Percentiles rank a stretch among this genome's conserved stretches.
These are phyloP conservation scores for Podosphaera leucotricha DNA, from an alignment of 2,329 filamentous ascomycete species.

Conservation along the genomic window DNA sequence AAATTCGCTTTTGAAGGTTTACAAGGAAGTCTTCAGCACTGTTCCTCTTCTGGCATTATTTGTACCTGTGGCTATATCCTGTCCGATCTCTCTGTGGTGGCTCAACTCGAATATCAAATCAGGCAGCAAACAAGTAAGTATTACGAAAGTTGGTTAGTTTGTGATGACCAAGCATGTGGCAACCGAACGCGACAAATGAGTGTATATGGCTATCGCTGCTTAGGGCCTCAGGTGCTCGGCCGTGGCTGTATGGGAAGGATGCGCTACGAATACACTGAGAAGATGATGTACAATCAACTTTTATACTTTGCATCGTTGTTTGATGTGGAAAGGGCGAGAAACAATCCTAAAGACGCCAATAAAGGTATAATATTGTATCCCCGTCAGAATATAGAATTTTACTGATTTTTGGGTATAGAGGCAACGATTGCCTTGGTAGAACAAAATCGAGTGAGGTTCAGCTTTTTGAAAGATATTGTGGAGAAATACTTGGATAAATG, in stretches of 20 bases:
- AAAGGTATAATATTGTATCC: constrained; percentile 16
- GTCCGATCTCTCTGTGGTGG: constrained; percentile 53
- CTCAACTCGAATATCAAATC: constrained; percentile 71
- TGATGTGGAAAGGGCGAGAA: constrained; percentile 64
- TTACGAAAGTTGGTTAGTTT: constrained; percentile 80
- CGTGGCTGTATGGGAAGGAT: constrained; percentile 70
- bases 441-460: constrained; percentile 62
- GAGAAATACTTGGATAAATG: constrained; percentile 74
- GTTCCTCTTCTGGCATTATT: constrained; percentile 50
- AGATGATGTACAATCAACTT: constrained; percentile 83
- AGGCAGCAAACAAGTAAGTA: constrained; percentile 58
- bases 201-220: constrained; percentile 74
- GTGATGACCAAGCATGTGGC: constrained; percentile 71
- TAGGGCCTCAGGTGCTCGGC: constrained; percentile 68
- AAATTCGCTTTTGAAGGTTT: constrained; percentile 58
- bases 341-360: constrained; percentile 23
- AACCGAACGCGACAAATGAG: constrained; percentile 76
- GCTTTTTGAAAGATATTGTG: constrained; percentile 50
- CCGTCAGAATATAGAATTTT: constrained; percentile 7
- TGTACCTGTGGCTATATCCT: constrained; percentile 45
- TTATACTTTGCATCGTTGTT: constrained; percentile 69
- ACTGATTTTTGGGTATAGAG: constrained; percentile 10
- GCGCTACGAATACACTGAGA: constrained; percentile 70
- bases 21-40: constrained; percentile 27
- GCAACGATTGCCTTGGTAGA: constrained; percentile 46